Conservation (phyloP, 495 filamentous ascomycete species). For the Aspergillus mulundensis region DNA sequence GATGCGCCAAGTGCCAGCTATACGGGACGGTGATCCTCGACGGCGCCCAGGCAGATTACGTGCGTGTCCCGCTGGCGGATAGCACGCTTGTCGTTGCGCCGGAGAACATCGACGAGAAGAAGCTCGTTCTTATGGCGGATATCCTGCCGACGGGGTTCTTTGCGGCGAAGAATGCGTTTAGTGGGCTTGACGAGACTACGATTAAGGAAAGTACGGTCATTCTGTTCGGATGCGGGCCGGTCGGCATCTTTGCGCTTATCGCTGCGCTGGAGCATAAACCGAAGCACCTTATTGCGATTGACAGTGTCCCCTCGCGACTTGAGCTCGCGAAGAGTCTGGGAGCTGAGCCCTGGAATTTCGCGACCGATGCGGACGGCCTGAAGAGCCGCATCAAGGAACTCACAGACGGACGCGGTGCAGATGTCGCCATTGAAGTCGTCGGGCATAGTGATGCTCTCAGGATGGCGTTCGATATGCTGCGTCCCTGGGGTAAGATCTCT, state of each 20-base stretch:
- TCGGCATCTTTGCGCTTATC: slow-evolving; percentile 78
- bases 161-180: slow-evolving; percentile 71
- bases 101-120: slow-evolving; percentile 63
- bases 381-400: slow-evolving; percentile 62
- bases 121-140: slow-evolving; percentile 59
- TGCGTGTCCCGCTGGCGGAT: slow-evolving; percentile 77
- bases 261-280: slow-evolving; percentile 69
- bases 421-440: slow-evolving; percentile 84
- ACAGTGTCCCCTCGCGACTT: slow-evolving; percentile 68
- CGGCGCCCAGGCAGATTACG: slow-evolving; percentile 84
- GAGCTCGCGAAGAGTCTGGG: slow-evolving; percentile 67
- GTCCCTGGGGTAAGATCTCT: slow-evolving; percentile 78
- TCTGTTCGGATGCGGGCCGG: slow-evolving; percentile 80
- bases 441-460: slow-evolving; percentile 71
- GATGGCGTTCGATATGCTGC: slow-evolving; percentile 77
- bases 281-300: slow-evolving; percentile 74
- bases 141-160: slow-evolving; percentile 78
- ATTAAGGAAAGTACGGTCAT: slow-evolving; percentile 63
- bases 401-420: slow-evolving; percentile 66
- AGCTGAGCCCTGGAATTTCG: slow-evolving; percentile 75
- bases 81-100: slow-evolving; percentile 69
- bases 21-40: slow-evolving; percentile 71
- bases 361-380: slow-evolving; percentile 52
- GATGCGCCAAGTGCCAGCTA: slow-evolving; percentile 61
- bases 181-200: slow-evolving; percentile 47